Evolutionary conservation across 306 rosid genomes (phyloP).

Genomic region (Crotalaria pallida): DNA sequence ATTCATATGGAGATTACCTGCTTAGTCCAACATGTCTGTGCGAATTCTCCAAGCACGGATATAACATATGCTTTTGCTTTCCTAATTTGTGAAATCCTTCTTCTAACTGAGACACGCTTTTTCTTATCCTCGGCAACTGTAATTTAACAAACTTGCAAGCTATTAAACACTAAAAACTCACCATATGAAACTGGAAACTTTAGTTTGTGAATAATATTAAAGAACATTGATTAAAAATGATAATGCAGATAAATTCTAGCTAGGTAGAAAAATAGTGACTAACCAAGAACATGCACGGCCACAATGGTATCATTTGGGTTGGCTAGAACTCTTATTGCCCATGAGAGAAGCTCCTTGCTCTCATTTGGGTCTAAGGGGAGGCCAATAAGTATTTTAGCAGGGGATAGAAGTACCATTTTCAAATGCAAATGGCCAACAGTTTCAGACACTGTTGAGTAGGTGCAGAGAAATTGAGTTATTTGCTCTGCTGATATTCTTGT

Average conservation of each 20-base stretch:
- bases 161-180: background rate
- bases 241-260: background rate
- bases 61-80: slow-evolving; percentile 81
- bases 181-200: background rate
- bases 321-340: slow-evolving; percentile 73
- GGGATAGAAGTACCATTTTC: slow-evolving; percentile 41
- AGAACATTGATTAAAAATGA: background rate
- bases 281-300: slow-evolving; percentile 84
- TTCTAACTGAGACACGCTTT: slow-evolving; percentile 32
- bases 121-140: slow-evolving; percentile 46
- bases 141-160: background rate
- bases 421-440: background rate
- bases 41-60: slow-evolving; percentile 86
- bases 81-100: slow-evolving; percentile 58
- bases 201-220: background rate
- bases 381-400: slow-evolving; percentile 66
- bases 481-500: slow-evolving; percentile 31
- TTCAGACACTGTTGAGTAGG: slow-evolving; percentile 1
- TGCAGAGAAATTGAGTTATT: slow-evolving; percentile 16
- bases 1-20: slow-evolving; percentile 43
- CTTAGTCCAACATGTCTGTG: slow-evolving; percentile 57
- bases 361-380: slow-evolving; percentile 60
- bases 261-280: slow-evolving; percentile 21
- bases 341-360: slow-evolving; percentile 67
- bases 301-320: slow-evolving; percentile 69